Evolutionary conservation across 805 yeast genomes (phyloP).

Genomic region (Yamadazyma takamatsuzukensis): DNA sequence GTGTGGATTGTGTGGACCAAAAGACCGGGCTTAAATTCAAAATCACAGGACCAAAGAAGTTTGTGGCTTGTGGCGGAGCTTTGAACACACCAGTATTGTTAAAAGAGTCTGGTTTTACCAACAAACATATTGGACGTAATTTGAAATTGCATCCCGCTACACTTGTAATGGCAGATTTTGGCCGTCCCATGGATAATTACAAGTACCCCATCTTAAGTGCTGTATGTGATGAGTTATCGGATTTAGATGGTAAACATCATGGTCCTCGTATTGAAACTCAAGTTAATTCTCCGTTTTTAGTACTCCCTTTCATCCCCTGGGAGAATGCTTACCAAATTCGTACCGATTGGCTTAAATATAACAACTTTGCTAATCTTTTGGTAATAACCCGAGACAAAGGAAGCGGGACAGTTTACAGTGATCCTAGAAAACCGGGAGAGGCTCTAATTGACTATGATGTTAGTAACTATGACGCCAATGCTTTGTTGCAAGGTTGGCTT

Average conservation of each 20-base stretch:
- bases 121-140: slow-evolving; percentile 48
- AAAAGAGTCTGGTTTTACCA: slow-evolving; percentile 46
- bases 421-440: slow-evolving; percentile 29
- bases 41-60: slow-evolving; percentile 44
- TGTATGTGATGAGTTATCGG: slow-evolving; percentile 43
- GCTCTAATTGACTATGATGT: slow-evolving; percentile 37
- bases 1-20: slow-evolving; percentile 37
- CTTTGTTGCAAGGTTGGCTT: slow-evolving; percentile 35
- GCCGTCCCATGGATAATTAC: slow-evolving; percentile 28
- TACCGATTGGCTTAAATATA: slow-evolving; percentile 30
- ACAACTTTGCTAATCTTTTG: slow-evolving; percentile 35
- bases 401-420: slow-evolving; percentile 35
- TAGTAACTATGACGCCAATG: slow-evolving; percentile 38
- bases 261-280: slow-evolving; percentile 52
- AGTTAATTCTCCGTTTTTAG: slow-evolving; percentile 41
- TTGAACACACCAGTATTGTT: slow-evolving; percentile 48
- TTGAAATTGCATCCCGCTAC: slow-evolving; percentile 51
- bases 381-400: slow-evolving; percentile 46
- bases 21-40: slow-evolving; percentile 26
- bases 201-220: slow-evolving; percentile 47
- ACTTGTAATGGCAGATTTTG: slow-evolving; percentile 36
- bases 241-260: slow-evolving; percentile 49
- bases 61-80: slow-evolving; percentile 45
- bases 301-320: slow-evolving; percentile 42
- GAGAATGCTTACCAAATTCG: slow-evolving; percentile 29